Evolutionary conservation across 106 monocot genomes (phyloP), one percentile per base, ranked within the genome.

Genomic region (Dendrobium chrysotoxum): DNA sequence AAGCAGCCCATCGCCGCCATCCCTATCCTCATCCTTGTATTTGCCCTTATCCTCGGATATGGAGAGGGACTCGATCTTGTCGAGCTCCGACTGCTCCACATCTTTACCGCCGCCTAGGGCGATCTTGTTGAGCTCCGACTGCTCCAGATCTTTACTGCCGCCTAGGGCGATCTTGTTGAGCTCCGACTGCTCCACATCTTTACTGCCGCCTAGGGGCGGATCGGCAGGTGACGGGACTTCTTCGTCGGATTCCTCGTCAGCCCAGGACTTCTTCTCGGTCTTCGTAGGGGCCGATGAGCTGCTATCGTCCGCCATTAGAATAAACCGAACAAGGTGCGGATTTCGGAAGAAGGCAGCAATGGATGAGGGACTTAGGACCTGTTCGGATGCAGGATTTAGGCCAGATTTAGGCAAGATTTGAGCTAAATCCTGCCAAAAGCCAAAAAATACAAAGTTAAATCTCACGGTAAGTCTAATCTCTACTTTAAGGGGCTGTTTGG

Each of bases 241-340:
- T 41, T 87, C 89, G 35, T 83, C 87, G 13, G 80, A 47, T 72
- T 40, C 82, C 45, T 73, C 83, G 77, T 89, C 89, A n/a, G 71
- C 91, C 89, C 85, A 86, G 0, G 86, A 66, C 41, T 54, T 83
- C 82, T 78, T 86, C 84, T 80, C 85, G 81, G 17, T 21, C 83
- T 54, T 80, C 71, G 42, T 47, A 54, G 68, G 11, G 57, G 57
- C 21, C 78, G 88, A 39, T 54, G 77, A 38, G 74, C 47, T 78
- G 45, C 64, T 66, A 23, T 55, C 76, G n/a, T 82, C 82, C 50
- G 88, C 71, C 78, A 84, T 87, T 70, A 35, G 8, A 70, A 70
- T 12, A 23, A 20, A 6, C 3, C 8, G 61, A 61, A 1, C 4
- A 61, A 61, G 61, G 7, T 23, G 23, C 23, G 61, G 18, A 64